Evolutionary conservation across 495 filamentous ascomycete genomes (phyloP).

Genomic region (Penicillium herquei): DNA sequence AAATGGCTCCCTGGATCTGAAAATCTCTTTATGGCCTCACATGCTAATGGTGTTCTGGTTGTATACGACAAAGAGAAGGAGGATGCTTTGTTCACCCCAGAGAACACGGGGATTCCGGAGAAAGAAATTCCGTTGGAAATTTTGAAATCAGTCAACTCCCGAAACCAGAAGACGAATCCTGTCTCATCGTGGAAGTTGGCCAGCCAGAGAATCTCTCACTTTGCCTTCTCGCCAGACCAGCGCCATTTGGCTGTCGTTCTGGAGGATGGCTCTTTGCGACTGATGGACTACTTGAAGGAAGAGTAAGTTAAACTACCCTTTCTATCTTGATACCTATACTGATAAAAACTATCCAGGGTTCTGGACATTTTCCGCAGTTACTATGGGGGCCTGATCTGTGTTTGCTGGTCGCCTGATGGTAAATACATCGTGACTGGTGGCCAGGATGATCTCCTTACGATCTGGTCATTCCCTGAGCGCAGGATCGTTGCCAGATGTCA

Average conservation of each 20-base stretch:
- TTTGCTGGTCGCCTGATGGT: constrained; percentile 97
- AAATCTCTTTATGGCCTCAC: constrained; percentile 86
- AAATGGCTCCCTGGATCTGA: constrained; percentile 94
- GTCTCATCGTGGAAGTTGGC: constrained; percentile 88
- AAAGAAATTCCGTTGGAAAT: constrained; percentile 54
- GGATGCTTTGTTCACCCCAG: constrained; percentile 71
- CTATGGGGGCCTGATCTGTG: constrained; percentile 87
- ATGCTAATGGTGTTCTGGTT: constrained; percentile 89
- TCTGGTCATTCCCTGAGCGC: constrained; percentile 85
- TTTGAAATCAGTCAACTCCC: constrained; percentile 85
- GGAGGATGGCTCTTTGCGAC: constrained; percentile 84
- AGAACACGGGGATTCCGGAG: constrained; percentile 47
- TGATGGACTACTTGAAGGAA: constrained; percentile 91
- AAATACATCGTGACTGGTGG: constrained; percentile 94
- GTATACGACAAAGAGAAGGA: constrained; percentile 99
- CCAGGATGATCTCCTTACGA: constrained; percentile 91
- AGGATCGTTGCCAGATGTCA: constrained; percentile 88
- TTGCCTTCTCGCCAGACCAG: constrained; percentile 85
- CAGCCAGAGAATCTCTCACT: constrained; percentile 81
- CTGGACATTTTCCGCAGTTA: constrained; percentile 84
- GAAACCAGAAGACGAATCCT: constrained; percentile 90
- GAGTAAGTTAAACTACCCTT: constrained; percentile 53
- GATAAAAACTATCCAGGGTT: constrained; percentile 50
- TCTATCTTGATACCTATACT: neutral
- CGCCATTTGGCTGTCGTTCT: constrained; percentile 87